Evolutionary conservation across 768 basidiomycete genomes (phyloP), one percentile per base, ranked within the genome.

Genomic region (Vararia minispora): DNA sequence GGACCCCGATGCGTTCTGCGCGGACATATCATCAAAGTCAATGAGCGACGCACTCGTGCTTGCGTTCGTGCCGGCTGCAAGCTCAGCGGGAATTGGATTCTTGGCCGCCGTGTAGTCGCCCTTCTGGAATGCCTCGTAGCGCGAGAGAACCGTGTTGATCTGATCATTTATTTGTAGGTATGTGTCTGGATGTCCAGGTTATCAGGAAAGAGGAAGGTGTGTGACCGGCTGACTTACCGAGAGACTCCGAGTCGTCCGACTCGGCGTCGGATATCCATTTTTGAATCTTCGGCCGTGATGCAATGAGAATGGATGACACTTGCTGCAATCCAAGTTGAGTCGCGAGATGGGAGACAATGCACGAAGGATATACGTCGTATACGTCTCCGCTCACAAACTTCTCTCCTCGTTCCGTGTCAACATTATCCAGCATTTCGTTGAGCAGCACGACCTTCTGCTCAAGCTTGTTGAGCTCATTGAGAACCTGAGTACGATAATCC

Each of bases 191-290:
- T 17, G n/a, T 11, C 8, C n/a, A 33, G 12, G 9, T 8, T 6
- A 25, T 28, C 34, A 28, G 42, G 37, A 40, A 24, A 42, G 24
- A 27, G 44, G 31, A 32, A 2, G 12, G 14, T 26, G 17, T 27
- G 35, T 14, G 28, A 33, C 14, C 16, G 23, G 5, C 17, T 33
- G 12, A 60, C 72, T 43, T 51, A 91, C 89, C 85, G 48, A 97
- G 73, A 23, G 88, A 85, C 47, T 91, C 89, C 3, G 88, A 75
- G 58, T 92, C 89, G 28, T 90, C 82, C 2, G 77, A 69, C 51
- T 90, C 83, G 13, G 89, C 90, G 49, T 97, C 90, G 8, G 84
- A 87, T 41, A 98, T 86, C 94, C 95, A 98, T 52, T 90, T 94
- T 59, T 99, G 95, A 31, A 98, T 73, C 63, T 85, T 97, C 0